phyloP scores from a whole-genome alignment of 345 rosid species.

The Melaleuca quinquenervia region DNA sequence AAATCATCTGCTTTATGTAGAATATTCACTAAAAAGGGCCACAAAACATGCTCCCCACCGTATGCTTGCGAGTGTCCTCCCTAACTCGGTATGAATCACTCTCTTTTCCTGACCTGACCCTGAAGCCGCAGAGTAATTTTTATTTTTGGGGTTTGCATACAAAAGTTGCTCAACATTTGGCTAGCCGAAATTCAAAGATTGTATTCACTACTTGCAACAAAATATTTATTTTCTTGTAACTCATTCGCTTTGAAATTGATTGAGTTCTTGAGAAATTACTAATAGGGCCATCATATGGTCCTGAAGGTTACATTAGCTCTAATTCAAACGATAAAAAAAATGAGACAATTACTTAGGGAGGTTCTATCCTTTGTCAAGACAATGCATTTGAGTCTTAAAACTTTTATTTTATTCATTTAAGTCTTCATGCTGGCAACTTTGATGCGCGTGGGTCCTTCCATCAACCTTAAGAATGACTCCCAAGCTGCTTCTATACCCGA shows the following conservation, averaged over 20 bases:
- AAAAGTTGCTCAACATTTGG: neutral
- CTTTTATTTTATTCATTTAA: too few relatives aligned
- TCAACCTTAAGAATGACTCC: neutral
- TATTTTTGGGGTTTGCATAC: neutral
- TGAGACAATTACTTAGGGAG: too few relatives aligned
- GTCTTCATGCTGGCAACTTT: neutral
- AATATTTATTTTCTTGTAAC: neutral
- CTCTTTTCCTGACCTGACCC: neutral
- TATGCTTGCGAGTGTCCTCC: neutral
- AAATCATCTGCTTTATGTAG: neutral
- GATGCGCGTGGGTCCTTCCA: neutral
- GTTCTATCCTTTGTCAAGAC: too few relatives aligned
- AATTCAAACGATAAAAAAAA: too few relatives aligned
- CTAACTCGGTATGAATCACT: neutral
- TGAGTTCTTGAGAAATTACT: neutral
- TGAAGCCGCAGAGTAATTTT: too few relatives aligned
- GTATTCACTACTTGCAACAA: neutral
- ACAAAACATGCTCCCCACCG: too few relatives aligned
- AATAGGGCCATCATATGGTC: neutral
- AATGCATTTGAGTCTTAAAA: neutral
- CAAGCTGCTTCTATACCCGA: neutral
- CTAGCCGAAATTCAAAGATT: fast-evolving
- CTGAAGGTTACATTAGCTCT: neutral
- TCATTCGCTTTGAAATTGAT: neutral
- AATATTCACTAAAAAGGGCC: neutral